Conservation (phyloP, 192 early-diverging fungal genomes). For the Coemansia sp. region DNA sequence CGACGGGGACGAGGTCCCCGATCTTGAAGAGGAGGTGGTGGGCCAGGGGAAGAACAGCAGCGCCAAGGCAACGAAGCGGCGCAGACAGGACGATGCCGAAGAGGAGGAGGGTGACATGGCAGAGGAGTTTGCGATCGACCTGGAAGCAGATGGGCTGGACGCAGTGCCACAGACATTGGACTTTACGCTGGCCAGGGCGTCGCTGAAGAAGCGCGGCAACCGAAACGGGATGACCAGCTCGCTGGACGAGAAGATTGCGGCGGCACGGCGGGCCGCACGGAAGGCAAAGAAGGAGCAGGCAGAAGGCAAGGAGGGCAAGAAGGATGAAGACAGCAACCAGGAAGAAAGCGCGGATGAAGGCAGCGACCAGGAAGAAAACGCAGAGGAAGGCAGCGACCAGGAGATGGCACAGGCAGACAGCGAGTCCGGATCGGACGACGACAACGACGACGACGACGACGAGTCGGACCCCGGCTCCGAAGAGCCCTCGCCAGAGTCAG, state of each 20-base stretch:
- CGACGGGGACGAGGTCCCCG: slow-evolving; percentile 57
- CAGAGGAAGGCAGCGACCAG: not conserved
- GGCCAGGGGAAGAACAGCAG: slow-evolving; percentile 13
- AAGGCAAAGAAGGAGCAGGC: slow-evolving; percentile 17
- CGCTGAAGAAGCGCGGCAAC: slow-evolving; percentile 59
- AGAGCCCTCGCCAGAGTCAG: no score
- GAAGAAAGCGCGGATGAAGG: slow-evolving; percentile 42
- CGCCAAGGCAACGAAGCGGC: not conserved
- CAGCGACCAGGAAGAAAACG: not conserved
- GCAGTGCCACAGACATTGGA: slow-evolving; percentile 67
- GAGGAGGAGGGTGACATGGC: slow-evolving; percentile 61
- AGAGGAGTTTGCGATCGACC: slow-evolving; percentile 69
- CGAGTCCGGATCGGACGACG: slow-evolving; percentile 4
- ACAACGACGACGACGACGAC: not conserved
- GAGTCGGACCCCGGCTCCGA: slow-evolving; percentile 16
- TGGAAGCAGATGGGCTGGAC: slow-evolving; percentile 62
- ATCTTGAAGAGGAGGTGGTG: slow-evolving; percentile 43
- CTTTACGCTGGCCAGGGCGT: slow-evolving; percentile 70
- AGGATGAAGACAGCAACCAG: slow-evolving; percentile 32
- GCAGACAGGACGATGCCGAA: slow-evolving; percentile 5
- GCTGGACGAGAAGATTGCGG: slow-evolving; percentile 47
- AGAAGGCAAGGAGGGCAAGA: not conserved
- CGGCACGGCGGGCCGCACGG: slow-evolving; percentile 12
- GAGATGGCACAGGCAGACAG: not conserved
- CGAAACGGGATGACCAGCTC: slow-evolving; percentile 18